A percentile compares a stretch with the other conserved stretches of the same genome.
Conservation (phyloP, 305 asterid genomes). For the Salvia sclarea region DNA sequence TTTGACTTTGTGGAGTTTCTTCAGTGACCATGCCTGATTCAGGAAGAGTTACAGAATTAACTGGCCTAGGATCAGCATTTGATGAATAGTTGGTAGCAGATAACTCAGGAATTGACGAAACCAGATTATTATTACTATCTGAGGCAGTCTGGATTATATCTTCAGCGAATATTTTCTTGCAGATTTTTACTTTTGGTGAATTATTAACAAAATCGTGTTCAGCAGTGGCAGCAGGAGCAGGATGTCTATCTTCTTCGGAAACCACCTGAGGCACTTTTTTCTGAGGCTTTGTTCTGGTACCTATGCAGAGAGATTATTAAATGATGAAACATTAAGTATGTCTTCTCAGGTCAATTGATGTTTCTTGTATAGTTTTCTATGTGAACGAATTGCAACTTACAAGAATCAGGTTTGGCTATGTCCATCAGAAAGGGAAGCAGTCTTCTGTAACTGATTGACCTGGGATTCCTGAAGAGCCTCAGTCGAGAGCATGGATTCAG, state of each 20-base stretch:
- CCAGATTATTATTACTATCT: slow-evolving; percentile 20
- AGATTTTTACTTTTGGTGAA: slow-evolving; percentile 20
- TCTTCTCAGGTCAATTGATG: background rate
- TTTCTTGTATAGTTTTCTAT: background rate
- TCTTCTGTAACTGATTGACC: slow-evolving; percentile 71
- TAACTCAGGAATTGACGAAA: slow-evolving; percentile 31
- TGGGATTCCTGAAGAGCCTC: slow-evolving; percentile 56
- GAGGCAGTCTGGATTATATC: slow-evolving; percentile 26
- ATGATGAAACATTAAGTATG: slow-evolving; percentile 5
- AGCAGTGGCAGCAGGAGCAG: slow-evolving; percentile 5
- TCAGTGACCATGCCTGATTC: slow-evolving; percentile 19
- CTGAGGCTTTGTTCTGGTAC: slow-evolving; percentile 38
- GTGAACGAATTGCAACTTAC: slow-evolving; percentile 31
- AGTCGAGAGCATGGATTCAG: slow-evolving; percentile 61
- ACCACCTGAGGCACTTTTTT: slow-evolving; percentile 35
- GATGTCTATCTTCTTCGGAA: slow-evolving; percentile 29
- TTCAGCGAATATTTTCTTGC: slow-evolving; percentile 29
- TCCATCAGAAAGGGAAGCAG: slow-evolving; percentile 76
- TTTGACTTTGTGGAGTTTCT: slow-evolving; percentile 24
- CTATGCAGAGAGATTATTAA: slow-evolving; percentile 32
- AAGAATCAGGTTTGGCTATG: slow-evolving; percentile 45
- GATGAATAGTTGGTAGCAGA: slow-evolving; percentile 32
- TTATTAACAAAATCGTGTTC: slow-evolving; percentile 23
- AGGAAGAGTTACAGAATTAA: slow-evolving; percentile 27
- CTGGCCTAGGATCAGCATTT: slow-evolving; percentile 25